Conservation (phyloP, 1,284 basidiomycete species). For the Ceratobasidium papillatum region DNA sequence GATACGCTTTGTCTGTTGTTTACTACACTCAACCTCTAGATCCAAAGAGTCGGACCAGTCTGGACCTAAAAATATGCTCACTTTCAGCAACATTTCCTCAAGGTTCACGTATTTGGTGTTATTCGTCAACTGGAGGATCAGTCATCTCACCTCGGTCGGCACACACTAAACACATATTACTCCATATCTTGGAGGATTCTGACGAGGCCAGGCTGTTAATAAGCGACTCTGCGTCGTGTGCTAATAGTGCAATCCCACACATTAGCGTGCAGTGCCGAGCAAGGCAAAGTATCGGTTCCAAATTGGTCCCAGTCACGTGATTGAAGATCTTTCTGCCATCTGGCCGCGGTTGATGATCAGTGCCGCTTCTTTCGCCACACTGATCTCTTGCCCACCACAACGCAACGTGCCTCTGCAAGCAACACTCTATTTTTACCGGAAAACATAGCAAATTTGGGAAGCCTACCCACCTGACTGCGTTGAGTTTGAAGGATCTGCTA, state of each 20-base stretch:
- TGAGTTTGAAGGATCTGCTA: no score
- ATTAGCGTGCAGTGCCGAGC: not conserved
- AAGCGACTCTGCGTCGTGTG: not conserved
- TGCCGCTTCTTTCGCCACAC: not conserved
- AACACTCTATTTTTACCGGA: no score
- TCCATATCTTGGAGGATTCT: not conserved
- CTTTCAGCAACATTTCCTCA: not conserved
- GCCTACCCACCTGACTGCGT: no score
- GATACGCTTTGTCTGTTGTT: not conserved
- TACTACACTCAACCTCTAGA: not conserved
- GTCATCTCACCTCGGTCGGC: constrained; percentile 36
- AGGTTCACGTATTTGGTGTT: not conserved
- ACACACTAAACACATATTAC: constrained; percentile 15
- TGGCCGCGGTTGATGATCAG: not conserved
- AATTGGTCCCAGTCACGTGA: constrained; percentile 21
- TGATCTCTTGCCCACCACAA: not conserved
- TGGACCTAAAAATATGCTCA: not conserved
- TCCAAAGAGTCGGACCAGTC: constrained; percentile 21
- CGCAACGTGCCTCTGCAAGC: not conserved
- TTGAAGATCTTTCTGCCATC: constrained; percentile 24
- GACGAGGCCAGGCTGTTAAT: not conserved
- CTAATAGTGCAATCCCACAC: constrained; percentile 25
- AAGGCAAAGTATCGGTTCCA: not conserved
- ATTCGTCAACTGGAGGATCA: not conserved
- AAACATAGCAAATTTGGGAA: no score